Base-by-base conservation (phyloP, 106 monocot genomes). In the Allium fistulosum region DNA sequence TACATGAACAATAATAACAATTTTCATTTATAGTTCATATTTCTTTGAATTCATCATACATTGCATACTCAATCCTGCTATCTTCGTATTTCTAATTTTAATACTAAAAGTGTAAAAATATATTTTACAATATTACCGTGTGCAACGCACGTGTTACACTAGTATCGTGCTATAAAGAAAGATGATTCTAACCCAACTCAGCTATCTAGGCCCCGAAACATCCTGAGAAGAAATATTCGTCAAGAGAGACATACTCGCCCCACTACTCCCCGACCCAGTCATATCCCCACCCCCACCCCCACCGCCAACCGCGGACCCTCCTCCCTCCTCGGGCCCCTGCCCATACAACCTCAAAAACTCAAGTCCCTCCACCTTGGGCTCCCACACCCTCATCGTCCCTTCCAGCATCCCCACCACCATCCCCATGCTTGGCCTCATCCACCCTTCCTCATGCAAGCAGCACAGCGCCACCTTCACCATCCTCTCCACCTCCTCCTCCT, bases 391-490 rank as follows among this genome's bases (percentile, higher is more conserved):
- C 56, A 68, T 18, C 14, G 74, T 62, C 53, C 82, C 67, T 15
- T 79, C 76, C 47, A 93, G 75, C 93, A 93, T 93, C 15, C 81
- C 83, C 48, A 58, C 88, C 57, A 93, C 93, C 8, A 69, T 48
- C 37, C 68, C 75, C 89, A 93, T 93, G 61, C 67, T 59, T 51
- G 89, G 89, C 69, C 93, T 65, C 64, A 65, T 48, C 69, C 14
- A 67, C 0, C 86, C 88, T 28, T 93, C 93, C 72, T 93, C 93
- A 51, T 93, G 92, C 26, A 92, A 76, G 74, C 92, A 93, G 62
- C 85, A 88, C 62, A 62, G 9, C 26, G 62, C 62, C 26, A 26
- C 28, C 14, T 70, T 76, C 65, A 87, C 96, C 16, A 78, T 17
- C 74, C 72, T 76, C 63, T 11, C 76, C 58, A 92, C 83, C 37